phyloP scores from a whole-genome alignment of 768 basidiomycete genomes.

The Xerocomellus amylosporus region DNA sequence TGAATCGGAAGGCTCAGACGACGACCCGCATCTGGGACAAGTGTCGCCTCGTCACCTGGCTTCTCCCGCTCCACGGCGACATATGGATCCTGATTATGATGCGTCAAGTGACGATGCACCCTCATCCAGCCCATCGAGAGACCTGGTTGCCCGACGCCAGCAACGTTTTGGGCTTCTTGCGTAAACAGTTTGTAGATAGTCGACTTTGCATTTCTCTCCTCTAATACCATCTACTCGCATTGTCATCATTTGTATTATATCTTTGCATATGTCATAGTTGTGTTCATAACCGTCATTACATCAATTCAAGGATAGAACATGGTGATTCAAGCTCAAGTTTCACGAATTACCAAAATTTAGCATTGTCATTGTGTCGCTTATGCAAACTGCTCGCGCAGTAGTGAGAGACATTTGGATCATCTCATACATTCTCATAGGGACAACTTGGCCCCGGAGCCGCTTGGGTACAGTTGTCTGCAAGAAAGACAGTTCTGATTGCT shows the following conservation, averaged over 20 bases:
- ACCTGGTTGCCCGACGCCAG: conserved; percentile 40
- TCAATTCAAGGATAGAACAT: conserved; percentile 4
- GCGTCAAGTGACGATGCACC: conserved; percentile 49
- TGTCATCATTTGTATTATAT: conserved; percentile 25
- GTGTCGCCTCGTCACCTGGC: conserved; percentile 68
- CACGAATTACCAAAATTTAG: too few relatives aligned
- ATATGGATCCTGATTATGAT: conserved; percentile 34
- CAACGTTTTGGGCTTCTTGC: conserved; percentile 29
- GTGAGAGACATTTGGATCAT: too few relatives aligned
- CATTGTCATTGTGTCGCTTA: too few relatives aligned
- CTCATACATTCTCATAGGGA: too few relatives aligned
- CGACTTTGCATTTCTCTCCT: conserved; percentile 8
- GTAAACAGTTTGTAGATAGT: conserved; percentile 6
- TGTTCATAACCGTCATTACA: conserved; percentile 15
- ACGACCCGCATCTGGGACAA: conserved; percentile 61
- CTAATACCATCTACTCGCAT: conserved; percentile 21
- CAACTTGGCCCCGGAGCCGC: too few relatives aligned
- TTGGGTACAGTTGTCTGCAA: too few relatives aligned
- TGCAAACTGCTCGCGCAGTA: too few relatives aligned
- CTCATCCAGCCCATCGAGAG: conserved; percentile 47
- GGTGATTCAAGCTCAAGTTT: too few relatives aligned
- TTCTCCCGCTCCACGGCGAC: conserved; percentile 54
- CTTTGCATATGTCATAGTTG: conserved; percentile 13
- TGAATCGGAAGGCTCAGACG: conserved; percentile 49
- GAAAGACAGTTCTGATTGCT: too few relatives aligned